Evolutionary conservation across 345 rosid genomes (phyloP), one percentile per base, ranked within the genome.

Genomic region (Eucalyptus leucophloia): DNA sequence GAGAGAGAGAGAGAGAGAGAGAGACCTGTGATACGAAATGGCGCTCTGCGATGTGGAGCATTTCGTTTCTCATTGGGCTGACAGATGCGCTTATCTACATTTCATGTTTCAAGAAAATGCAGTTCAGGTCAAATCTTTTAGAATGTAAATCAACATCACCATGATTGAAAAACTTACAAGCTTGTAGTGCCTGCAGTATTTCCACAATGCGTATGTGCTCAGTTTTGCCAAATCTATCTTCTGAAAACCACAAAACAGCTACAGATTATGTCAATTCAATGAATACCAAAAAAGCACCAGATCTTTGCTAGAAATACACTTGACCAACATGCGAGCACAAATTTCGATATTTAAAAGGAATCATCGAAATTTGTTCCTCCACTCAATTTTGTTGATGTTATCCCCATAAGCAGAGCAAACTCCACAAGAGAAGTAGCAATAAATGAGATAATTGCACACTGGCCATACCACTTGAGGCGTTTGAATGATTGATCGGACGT

Each of bases 171-270:
- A 42, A 54, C 90, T 12, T 88, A 88, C 88, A 44, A 89, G 90
- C 2, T 80, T 86, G 65, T 86, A 89, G 88, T 89, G 88, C 54
- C 50, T 89, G 90, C 90, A 89, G 86, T 89, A 89, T 44, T 60
- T 89, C 85, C 88, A 89, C 47, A 89, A 47, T 1, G 90, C 87
- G 9, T 50, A 51, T 34, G 87, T 69, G 56, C 90, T 88, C 49
- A 89, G 90, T 86, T 86, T 89, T 51, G 83, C 72, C 60, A 89
- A 80, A 83, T 89, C 87, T 85, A 89, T 88, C 88, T 77, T 89
- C 90, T 89, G 86, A 51, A 86, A 88, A 40, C 69, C 65, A n/a
- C 17, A 69, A 86, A 49, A 40, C 83, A 77, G 47, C 47, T 11
- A 77, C 83, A 77, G 42, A 37, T 77, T 23, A 77, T 40, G 47